Evolutionary conservation across 2,329 filamentous ascomycete genomes (phyloP), one percentile per base, ranked within the genome.

Genomic region (Aspergillus flavus): DNA sequence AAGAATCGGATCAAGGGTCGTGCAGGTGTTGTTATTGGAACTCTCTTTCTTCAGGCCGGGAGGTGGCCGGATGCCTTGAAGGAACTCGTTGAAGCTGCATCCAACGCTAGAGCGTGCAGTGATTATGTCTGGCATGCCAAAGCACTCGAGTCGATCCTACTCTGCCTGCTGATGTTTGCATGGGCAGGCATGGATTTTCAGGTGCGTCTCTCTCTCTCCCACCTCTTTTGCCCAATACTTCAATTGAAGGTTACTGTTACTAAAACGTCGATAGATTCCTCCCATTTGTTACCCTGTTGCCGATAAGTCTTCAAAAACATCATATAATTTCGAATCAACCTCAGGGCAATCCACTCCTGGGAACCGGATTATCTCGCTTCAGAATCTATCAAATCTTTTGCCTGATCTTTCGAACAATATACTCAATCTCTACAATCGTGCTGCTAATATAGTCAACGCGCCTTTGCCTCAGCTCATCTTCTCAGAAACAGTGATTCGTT

Each of bases 81-180:
- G 75, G 92, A 96, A 73, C 85, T 97, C 26, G 83, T 88, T 11
- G 94, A 97, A 64, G 92, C 91, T 59, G 93, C 91, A 2, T 86
- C 86, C 11, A 87, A 90, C 69, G 90, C 93, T 19, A 90, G 92
- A 70, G 89, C 88, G 43, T 86, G 91, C 63, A 94, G 93, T 71
- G 95, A 99, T 78, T 92, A 97, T 77, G 77, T 98, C n/a, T 99
- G 95, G 94, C 93, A 97, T 79, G 95, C 92, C 21, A 98, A 98
- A 78, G 94, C 93, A 1, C 83, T 99, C 23, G 96, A 99, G 75
- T 88, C 94, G 32, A 92, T 96, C 64, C 81, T 95, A 54, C 84
- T 96, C 30, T 93, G 91, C 72, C 84, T 98, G 68, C 74, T 98
- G 46, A 86, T 98, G 71, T 87, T 96, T 65, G 91, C 89, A 34